phyloP scores from a whole-genome alignment of 371 early-diverging fungal species.

The Mucor indicus region DNA sequence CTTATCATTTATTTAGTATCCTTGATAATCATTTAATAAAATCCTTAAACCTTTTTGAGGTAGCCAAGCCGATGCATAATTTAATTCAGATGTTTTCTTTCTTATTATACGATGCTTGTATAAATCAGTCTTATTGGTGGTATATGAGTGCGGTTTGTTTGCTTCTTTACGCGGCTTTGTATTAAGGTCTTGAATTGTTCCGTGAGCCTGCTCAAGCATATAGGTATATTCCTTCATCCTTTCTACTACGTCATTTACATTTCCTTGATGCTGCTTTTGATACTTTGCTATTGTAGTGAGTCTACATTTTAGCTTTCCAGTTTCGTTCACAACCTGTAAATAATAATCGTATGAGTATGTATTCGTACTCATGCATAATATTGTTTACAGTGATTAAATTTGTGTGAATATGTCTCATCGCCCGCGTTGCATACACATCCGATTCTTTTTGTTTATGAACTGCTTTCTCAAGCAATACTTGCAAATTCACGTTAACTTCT shows the following conservation, averaged over 20 bases:
- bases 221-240: slow-evolving; percentile 41
- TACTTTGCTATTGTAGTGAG: slow-evolving; percentile 23
- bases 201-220: slow-evolving; percentile 45
- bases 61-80: slow-evolving; percentile 9
- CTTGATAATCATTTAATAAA: slow-evolving; percentile 23
- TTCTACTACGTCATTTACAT: slow-evolving; percentile 25
- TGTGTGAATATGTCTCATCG: slow-evolving; percentile 44
- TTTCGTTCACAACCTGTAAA: slow-evolving; percentile 35
- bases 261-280: slow-evolving; percentile 34
- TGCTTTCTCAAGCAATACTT: slow-evolving; percentile 55
- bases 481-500: slow-evolving; percentile 64
- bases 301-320: slow-evolving; percentile 28
- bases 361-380: neutral
- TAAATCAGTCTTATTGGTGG: slow-evolving; percentile 18
- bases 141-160: neutral
- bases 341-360: neutral
- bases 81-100: slow-evolving; percentile 25
- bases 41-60: slow-evolving; percentile 39
- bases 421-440: slow-evolving; percentile 46
- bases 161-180: slow-evolving; percentile 17
- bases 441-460: slow-evolving; percentile 55
- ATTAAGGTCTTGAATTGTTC: slow-evolving; percentile 29
- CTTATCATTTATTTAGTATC: no score
- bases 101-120: slow-evolving; percentile 41
- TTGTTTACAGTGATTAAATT: slow-evolving; percentile 50